Conservation (phyloP, 192 early-diverging fungal species). For the Piromyces finnis region DNA sequence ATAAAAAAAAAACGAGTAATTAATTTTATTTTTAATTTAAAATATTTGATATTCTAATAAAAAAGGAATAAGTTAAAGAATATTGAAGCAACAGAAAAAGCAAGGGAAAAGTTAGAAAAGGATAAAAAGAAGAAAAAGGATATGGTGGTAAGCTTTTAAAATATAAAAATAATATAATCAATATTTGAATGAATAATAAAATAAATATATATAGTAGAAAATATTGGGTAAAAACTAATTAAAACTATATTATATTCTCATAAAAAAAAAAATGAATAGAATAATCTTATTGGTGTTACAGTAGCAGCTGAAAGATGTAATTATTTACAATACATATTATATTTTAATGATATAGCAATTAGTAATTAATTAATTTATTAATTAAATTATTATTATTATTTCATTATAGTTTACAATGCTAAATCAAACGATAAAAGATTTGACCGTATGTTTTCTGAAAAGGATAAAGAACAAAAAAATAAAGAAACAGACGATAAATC, state of each 20-base stretch:
- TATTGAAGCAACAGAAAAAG: not conserved
- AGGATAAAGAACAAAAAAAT: not conserved
- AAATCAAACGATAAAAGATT: not conserved
- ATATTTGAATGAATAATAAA: too few species aligned
- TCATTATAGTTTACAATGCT: not conserved
- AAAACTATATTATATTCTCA: too few species aligned
- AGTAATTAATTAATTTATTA: too few species aligned
- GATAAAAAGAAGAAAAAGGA: not conserved
- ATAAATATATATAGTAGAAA: too few species aligned
- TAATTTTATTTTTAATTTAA: not conserved
- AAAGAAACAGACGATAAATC: not conserved
- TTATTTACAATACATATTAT: too few species aligned
- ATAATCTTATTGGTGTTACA: not conserved
- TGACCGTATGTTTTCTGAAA: not conserved
- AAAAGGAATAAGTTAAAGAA: not conserved
- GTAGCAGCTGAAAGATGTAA: not conserved
- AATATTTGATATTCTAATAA: too few species aligned
- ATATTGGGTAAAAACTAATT: too few species aligned
- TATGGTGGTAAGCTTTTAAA: too few species aligned
- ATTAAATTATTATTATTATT: too few species aligned
- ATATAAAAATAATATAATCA: not conserved
- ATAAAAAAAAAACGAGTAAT: too few species aligned
- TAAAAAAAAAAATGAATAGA: too few species aligned
- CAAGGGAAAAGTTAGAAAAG: not conserved
- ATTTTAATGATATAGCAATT: too few species aligned